Base-by-base conservation (phyloP, 352 stramenopile genomes). In the Thraustochytrium sp. region DNA sequence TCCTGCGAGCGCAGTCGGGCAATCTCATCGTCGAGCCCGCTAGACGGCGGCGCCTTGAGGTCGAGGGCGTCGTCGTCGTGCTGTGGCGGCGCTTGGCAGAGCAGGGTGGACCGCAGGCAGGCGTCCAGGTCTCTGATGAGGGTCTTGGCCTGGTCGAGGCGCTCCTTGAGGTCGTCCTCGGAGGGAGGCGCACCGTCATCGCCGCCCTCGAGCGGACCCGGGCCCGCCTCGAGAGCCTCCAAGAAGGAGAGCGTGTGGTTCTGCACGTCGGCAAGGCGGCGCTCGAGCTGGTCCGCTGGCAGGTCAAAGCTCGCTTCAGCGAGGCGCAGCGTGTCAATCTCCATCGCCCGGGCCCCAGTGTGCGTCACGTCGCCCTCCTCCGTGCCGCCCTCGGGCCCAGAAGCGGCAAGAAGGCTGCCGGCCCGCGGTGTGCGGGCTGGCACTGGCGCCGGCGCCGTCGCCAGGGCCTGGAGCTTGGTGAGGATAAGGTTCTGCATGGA, bases 261-360 rank as follows among this genome's bases (percentile, higher is more conserved):
- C 37, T 54, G 37, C 16, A 75, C 37, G 23, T 53, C 62, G 5
- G 36, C 40, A 18, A 75, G 36, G 5, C 36, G 62, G 38, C 62
- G 62, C 37, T 75, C 62, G 62, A 75, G 62, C 62, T 75, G 37
- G 4, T 75, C 62, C 1, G 62, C 62, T 31, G 62, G 62, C 11
- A 75, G 44, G 16, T 54, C 37, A 26, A 75, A 75, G 38, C 38
- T 40, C 5, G 16, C 44, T 29, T 75, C 62, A 34, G 36, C 37
- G 21, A 75, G 62, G 18, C 62, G 62, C 62, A 75, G 44, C 37
- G 36, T 54, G 2, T 75, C 62, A 13, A 54, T 54, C 37, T 75
- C 62, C 11, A 18, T 16, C 11, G 18, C 37, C 9, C 16, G 11
- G 44, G 48, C n/a, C 37, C 36, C 62, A 23, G 3, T 26, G 18